Evolutionary conservation across 2,329 filamentous ascomycete species (phyloP).

Genomic region (Pezizomycotina sp.): DNA sequence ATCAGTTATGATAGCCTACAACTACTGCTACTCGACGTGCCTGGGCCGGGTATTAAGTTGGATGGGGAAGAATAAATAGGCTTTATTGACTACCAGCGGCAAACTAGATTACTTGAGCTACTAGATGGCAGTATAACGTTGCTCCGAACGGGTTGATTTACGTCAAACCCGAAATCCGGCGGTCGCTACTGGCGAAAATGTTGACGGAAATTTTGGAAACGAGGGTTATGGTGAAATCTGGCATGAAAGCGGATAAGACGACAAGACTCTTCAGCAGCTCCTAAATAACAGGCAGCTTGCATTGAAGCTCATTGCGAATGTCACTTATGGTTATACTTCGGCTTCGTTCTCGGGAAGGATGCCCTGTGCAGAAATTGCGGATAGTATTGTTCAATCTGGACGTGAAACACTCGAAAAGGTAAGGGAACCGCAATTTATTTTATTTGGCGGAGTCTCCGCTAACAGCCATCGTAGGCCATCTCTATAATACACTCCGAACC

Average conservation of each 20-base stretch:
- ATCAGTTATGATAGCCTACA: conserved; percentile 97
- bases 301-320: conserved; percentile 91
- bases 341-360: conserved; percentile 93
- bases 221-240: conserved; percentile 90
- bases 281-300: conserved; percentile 88
- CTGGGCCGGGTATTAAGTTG: conserved; percentile 70
- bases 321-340: conserved; percentile 95
- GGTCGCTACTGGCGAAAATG: conserved; percentile 90
- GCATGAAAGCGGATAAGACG: conserved; percentile 80
- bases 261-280: conserved; percentile 67
- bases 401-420: conserved; percentile 67
- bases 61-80: conserved; percentile 75
- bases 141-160: conserved; percentile 97
- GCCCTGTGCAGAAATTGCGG: conserved; percentile 94
- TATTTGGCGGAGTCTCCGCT: too few species aligned
- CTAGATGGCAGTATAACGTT: conserved; percentile 72
- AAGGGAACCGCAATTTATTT: not conserved
- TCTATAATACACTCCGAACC: conserved; percentile 77
- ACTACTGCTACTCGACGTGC: conserved; percentile 96
- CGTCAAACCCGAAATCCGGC: conserved; percentile 65
- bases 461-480: conserved; percentile 46
- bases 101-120: conserved; percentile 56
- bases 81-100: conserved; percentile 69
- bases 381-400: conserved; percentile 93
- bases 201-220: conserved; percentile 89